Conservation (phyloP, 148 eudicot species). For the Diospyros lotus region DNA sequence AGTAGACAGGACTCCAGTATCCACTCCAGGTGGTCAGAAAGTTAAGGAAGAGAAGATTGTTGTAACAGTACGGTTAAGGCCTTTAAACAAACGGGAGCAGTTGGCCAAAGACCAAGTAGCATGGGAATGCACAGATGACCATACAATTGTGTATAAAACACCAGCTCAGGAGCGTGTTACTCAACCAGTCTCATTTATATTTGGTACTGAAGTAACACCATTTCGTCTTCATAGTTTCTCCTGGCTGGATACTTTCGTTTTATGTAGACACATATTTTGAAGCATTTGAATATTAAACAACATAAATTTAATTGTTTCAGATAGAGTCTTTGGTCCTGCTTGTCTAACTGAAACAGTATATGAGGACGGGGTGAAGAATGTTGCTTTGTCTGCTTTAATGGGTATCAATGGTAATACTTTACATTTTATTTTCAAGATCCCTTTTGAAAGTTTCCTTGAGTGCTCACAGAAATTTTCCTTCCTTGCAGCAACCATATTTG, state of each 20-base stretch:
- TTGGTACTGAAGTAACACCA: conserved; percentile 39
- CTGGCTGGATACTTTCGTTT: neutral
- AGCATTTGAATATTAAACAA: neutral
- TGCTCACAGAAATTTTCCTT: neutral
- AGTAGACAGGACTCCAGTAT: conserved; percentile 57
- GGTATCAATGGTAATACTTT: conserved; percentile 81
- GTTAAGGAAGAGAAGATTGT: conserved; percentile 80
- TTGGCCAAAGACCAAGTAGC: conserved; percentile 70
- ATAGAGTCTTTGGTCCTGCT: conserved; percentile 77
- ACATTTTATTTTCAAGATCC: neutral
- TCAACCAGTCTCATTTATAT: conserved; percentile 56
- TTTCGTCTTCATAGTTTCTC: neutral
- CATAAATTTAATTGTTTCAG: conserved; percentile 33
- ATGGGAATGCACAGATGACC: conserved; percentile 68
- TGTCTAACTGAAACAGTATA: conserved; percentile 67
- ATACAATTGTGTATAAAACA: conserved; percentile 48
- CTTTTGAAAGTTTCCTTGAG: neutral
- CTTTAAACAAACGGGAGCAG: conserved; percentile 69
- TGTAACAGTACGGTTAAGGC: conserved; percentile 84
- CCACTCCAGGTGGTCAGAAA: conserved; percentile 73
- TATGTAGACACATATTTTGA: neutral
- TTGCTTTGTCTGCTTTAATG: conserved; percentile 83
- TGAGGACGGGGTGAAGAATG: conserved; percentile 85
- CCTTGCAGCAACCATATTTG: conserved; percentile 83
- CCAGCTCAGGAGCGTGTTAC: conserved; percentile 55